Base-by-base conservation (phyloP, 768 basidiomycete species). In the Russula sp. region DNA sequence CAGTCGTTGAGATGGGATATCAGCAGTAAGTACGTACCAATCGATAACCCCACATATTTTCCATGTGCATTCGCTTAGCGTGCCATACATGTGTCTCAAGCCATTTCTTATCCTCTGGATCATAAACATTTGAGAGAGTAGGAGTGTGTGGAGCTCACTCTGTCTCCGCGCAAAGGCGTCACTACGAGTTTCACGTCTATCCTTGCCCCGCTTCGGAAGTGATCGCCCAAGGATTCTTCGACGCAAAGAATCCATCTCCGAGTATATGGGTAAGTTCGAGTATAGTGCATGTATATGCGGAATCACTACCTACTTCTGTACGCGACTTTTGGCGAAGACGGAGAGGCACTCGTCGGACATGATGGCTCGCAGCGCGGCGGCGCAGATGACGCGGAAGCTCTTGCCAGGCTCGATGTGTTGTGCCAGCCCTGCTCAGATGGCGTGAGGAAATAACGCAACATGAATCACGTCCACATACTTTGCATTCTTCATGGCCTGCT, bases 31-130 rank as follows among this genome's bases (percentile, higher is more conserved):
- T 50, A 71, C 81, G 22, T 34, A 92, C 94, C 58, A 99, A 77
- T 68, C 92, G 81, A 72, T 92, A 93, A 0, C 92, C 93, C 94
- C 94, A 98, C 73, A 91, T 80, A 66, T 86, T 87, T 68, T 87
- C 82, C 96, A 98, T 98, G 65, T 88, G 85, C 86, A 96, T 96
- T 6, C 97, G 84, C 74, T 98, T 98, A 1, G 94, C 91, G 69
- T 98, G 96, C 93, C 94, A 98, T 20, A 98, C 75, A 72, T 99
- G 97, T 6, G 94, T 96, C 71, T 96, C 93, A 0, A 99, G 83
- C 96, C 96, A 98, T 13, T 81, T 77, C 73, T 98, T 98, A 66
- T 90, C 81, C 35, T 79, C 95, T 97, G 66, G 2, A 47, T 11
- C 32, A 37, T 42, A 5, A 22, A n/a, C 20, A 44, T 34, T 3